Percentiles rank a stretch among this genome's conserved stretches.
phyloP scores from a whole-genome alignment of 2,329 filamentous ascomycete genomes.

The Orbilia javanica region DNA sequence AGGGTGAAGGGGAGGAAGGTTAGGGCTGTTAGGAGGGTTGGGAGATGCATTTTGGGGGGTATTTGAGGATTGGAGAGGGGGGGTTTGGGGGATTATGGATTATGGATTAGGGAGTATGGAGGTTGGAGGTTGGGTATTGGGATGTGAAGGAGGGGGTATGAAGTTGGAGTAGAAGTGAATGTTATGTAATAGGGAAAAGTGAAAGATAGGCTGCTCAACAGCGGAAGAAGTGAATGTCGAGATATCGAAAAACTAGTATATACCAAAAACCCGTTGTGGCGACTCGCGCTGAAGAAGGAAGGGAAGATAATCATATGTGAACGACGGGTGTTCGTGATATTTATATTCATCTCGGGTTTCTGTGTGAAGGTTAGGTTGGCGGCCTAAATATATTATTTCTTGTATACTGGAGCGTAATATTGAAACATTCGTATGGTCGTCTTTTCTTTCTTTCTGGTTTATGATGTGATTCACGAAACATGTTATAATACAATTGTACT shows the following conservation, averaged over 20 bases:
- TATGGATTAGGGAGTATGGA: neutral
- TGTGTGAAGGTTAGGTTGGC: no score
- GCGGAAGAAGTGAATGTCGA: slow-evolving; percentile 27
- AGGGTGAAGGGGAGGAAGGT: slow-evolving; percentile 42
- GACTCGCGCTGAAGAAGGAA: slow-evolving; percentile 47
- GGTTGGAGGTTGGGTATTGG: neutral
- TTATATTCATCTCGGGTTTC: slow-evolving; percentile 22
- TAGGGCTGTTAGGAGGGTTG: slow-evolving; percentile 20
- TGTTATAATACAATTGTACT: slow-evolving; percentile 1
- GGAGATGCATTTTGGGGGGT: slow-evolving; percentile 42
- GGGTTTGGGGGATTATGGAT: neutral
- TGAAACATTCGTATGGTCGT: slow-evolving; percentile 5
- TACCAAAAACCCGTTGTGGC: slow-evolving; percentile 29
- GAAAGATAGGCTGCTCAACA: slow-evolving; percentile 37
- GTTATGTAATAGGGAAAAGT: neutral
- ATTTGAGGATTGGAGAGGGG: neutral
- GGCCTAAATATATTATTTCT: no score
- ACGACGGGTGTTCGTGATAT: neutral
- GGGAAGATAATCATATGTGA: neutral
- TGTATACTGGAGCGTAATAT: neutral
- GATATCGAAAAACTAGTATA: neutral
- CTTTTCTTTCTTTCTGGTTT: no score
- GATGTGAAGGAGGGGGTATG: neutral
- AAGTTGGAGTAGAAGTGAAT: slow-evolving; percentile 23
- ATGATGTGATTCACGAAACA: slow-evolving; percentile 30